phyloP scores from a whole-genome alignment of 352 stramenopile genomes.

The Paralagenidium karlingii region DNA sequence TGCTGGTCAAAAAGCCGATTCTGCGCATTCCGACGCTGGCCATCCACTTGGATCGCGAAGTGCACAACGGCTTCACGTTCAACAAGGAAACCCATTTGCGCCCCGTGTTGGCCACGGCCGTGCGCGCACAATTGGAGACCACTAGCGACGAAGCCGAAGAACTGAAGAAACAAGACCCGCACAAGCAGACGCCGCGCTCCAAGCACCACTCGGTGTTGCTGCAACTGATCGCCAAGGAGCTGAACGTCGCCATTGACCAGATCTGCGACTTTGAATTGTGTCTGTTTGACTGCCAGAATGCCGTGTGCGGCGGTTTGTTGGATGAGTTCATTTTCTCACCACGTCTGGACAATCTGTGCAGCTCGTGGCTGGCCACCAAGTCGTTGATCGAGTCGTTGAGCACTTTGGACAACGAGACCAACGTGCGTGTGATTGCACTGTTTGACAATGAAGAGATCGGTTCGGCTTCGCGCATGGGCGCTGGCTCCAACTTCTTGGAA shows the following conservation, averaged over 20 bases:
- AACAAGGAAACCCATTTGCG: conserved; percentile 96
- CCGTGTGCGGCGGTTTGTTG: conserved; percentile 82
- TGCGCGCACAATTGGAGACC: conserved; percentile 80
- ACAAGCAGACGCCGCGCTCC: conserved; percentile 41
- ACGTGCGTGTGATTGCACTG: conserved; percentile 87
- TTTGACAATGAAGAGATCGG: conserved; percentile 99
- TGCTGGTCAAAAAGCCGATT: conserved; percentile 92
- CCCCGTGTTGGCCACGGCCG: conserved; percentile 82
- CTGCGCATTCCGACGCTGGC: conserved; percentile 94
- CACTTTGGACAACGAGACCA: conserved; percentile 52
- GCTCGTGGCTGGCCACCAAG: conserved; percentile 87
- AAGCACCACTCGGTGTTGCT: conserved; percentile 91
- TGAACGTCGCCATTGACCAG: conserved; percentile 67
- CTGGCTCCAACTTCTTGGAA: conserved; percentile 72
- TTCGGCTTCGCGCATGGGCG: conserved; percentile 78
- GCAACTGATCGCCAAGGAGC: conserved; percentile 85
- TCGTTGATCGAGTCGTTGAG: conserved; percentile 71
- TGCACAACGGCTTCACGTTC: conserved; percentile 85
- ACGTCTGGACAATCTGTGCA: conserved; percentile 96
- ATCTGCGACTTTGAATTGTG: conserved; percentile 96
- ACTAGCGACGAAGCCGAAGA: conserved; percentile 17
- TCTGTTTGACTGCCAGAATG: conserved; percentile 93
- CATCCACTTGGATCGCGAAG: conserved; percentile 93
- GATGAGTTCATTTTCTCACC: conserved; percentile 95
- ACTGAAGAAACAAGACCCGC: not conserved